Evolutionary conservation across 2,329 filamentous ascomycete genomes (phyloP), one percentile per base, ranked within the genome.

Genomic region (Trichoderma sp.): DNA sequence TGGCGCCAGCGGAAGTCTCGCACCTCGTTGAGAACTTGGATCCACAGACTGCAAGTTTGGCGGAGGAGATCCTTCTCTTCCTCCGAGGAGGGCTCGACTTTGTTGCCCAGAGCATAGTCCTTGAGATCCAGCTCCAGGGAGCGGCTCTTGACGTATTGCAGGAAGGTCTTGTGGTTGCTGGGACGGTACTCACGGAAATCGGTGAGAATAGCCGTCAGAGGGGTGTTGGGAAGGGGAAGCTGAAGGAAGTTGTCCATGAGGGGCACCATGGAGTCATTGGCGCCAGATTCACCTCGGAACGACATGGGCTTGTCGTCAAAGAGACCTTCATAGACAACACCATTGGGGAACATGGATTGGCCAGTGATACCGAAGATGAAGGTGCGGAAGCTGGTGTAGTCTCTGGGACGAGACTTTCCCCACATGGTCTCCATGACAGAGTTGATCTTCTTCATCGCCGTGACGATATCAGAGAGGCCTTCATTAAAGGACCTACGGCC

Each of bases 321-420:
- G 71, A 95, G 87, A 10, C 93, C 94, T 78, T 96, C 91, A 79
- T 97, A 97, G 58, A 97, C 81, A 8, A 97, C 95, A 10, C 95
- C 95, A 72, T 94, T 84, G 10, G 94, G 94, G 80, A 97, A 97
- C 94, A 97, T 97, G 75, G 89, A 91, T 81, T 97, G 94, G 59
- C 88, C 91, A 1, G 93, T 96, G 80, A 97, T 97, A 74, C 95
- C 95, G 77, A 97, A 97, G 82, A 97, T 97, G 84, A 97, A 97
- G 13, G 95, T 97, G 52, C 94, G 91, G 87, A 97, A 97, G 74
- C 88, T 91, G 70, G 92, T 93, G 82, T 97, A 97, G 73, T 93
- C 88, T 21, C 87, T 86, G 2, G 94, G 94, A 74, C 92, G 92
- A 68, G 92, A 96, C 79, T 94, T 92, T 70, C 86, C 86, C 95